These are phyloP conservation scores for Tylopilus felleus DNA, from an alignment of 768 basidiomycete species.

Conservation along the genomic window DNA sequence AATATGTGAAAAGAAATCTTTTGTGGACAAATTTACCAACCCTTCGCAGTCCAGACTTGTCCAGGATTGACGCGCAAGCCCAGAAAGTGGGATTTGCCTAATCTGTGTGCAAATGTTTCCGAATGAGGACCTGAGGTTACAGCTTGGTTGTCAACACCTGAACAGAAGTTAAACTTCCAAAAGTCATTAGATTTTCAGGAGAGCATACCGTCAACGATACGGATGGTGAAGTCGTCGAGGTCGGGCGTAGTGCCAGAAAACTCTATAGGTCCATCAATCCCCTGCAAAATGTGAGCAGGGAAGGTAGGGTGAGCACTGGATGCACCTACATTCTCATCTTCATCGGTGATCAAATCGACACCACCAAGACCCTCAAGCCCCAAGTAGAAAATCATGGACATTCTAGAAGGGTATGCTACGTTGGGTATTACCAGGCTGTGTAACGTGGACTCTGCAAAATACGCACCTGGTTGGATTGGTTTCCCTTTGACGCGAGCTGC, in stretches of 20 bases:
- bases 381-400: slow-evolving; percentile 82
- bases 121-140: slow-evolving; percentile 55
- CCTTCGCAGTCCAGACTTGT: slow-evolving; percentile 82
- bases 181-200: neutral
- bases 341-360: slow-evolving; percentile 74
- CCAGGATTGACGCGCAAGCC: slow-evolving; percentile 61
- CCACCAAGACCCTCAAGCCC: slow-evolving; percentile 86
- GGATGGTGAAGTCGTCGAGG: slow-evolving; percentile 78
- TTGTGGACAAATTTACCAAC: slow-evolving; percentile 34
- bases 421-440: slow-evolving; percentile 26
- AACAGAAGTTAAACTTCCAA: slow-evolving; percentile 7
- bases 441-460: neutral
- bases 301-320: neutral
- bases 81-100: slow-evolving; percentile 69
- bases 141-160: slow-evolving; percentile 58
- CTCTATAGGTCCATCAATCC: slow-evolving; percentile 64
- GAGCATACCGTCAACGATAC: slow-evolving; percentile 68
- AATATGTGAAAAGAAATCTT: neutral
- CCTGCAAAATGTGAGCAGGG: slow-evolving; percentile 43
- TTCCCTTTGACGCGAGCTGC: slow-evolving; percentile 79
- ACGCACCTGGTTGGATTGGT: slow-evolving; percentile 63
- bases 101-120: slow-evolving; percentile 52
- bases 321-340: slow-evolving; percentile 63
- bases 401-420: slow-evolving; percentile 49
- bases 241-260: slow-evolving; percentile 74